phyloP scores from a whole-genome alignment of 1,284 basidiomycete species.

The Trichosporon sp. region DNA sequence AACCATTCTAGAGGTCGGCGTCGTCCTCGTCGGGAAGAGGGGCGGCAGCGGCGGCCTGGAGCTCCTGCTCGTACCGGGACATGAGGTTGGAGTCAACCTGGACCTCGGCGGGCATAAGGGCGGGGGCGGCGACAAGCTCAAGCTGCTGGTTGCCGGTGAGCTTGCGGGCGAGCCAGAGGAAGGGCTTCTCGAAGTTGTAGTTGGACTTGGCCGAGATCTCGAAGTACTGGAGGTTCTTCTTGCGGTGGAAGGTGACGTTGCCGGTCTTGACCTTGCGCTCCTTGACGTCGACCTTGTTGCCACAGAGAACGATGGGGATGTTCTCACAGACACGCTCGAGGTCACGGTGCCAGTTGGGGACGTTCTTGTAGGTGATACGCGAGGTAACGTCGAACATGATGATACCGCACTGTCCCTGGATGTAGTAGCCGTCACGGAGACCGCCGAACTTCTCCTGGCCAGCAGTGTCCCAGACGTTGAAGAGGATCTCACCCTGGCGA shows the following conservation, averaged over 20 bases:
- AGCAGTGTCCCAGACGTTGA: conserved; percentile 99
- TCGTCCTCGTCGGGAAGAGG: conserved; percentile 52
- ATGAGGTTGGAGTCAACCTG: conserved; percentile 67
- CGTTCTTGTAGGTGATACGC: conserved; percentile 99
- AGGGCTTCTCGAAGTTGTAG: conserved; percentile 99
- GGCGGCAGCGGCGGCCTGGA: conserved; percentile 58
- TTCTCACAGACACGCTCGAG: conserved; percentile 99
- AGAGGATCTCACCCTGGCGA: conserved; percentile 78
- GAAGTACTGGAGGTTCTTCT: conserved; percentile 99
- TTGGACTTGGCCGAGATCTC: conserved; percentile 99
- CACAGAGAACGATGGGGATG: conserved; percentile 96
- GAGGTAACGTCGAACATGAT: conserved; percentile 99
- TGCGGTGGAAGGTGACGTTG: conserved; percentile 98
- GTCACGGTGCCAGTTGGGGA: conserved; percentile 99
- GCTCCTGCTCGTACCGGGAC: conserved; percentile 77
- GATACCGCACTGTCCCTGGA: conserved; percentile 99
- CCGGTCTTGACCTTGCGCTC: conserved; percentile 99
- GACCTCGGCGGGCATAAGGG: conserved; percentile 92
- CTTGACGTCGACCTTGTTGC: conserved; percentile 99
- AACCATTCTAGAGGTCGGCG: conserved; percentile 41
- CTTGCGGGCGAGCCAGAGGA: conserved; percentile 99
- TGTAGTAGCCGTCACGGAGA: conserved; percentile 96
- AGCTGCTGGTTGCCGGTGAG: conserved; percentile 86
- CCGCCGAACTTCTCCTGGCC: conserved; percentile 99
- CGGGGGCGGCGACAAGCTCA: conserved; percentile 95